phyloP scores from a whole-genome alignment of 805 yeast species.

The Metschnikowia peoriensis region DNA sequence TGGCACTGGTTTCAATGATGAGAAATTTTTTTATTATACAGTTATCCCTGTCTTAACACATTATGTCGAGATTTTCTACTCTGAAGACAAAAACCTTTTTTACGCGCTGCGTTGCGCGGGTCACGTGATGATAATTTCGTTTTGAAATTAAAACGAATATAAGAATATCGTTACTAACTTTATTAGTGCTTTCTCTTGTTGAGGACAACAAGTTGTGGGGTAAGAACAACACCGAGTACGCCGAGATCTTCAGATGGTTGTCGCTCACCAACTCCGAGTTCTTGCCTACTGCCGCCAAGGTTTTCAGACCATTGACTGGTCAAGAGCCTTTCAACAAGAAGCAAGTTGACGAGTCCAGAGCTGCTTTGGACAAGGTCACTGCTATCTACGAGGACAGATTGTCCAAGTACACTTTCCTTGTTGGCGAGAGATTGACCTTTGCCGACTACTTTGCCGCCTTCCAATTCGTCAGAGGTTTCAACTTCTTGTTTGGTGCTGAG shows the following conservation, averaged over 20 bases:
- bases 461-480: slow-evolving; percentile 53
- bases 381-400: slow-evolving; percentile 55
- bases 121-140: not conserved
- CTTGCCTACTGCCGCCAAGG: slow-evolving; percentile 41
- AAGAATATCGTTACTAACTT: slow-evolving; percentile 13
- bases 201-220: slow-evolving; percentile 58
- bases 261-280: slow-evolving; percentile 74
- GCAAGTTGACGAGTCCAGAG: slow-evolving; percentile 47
- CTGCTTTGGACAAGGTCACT: slow-evolving; percentile 33
- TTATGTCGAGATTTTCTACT: slow-evolving; percentile 63
- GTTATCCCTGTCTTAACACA: slow-evolving; percentile 86
- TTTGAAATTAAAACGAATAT: no score
- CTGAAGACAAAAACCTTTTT: slow-evolving; percentile 38
- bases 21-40: slow-evolving; percentile 54
- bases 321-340: slow-evolving; percentile 75
- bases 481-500: slow-evolving; percentile 56
- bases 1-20: slow-evolving; percentile 45
- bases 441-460: slow-evolving; percentile 65
- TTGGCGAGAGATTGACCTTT: slow-evolving; percentile 57
- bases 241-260: slow-evolving; percentile 70
- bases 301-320: slow-evolving; percentile 65
- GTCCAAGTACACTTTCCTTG: slow-evolving; percentile 62
- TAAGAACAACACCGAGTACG: slow-evolving; percentile 59
- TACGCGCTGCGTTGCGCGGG: not conserved
- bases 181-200: slow-evolving; percentile 45